Percentiles rank a stretch among this genome's conserved stretches.
These are phyloP conservation scores for Cercospora sp. DNA, from an alignment of 2,329 filamentous ascomycete genomes.

Conservation along the genomic window DNA sequence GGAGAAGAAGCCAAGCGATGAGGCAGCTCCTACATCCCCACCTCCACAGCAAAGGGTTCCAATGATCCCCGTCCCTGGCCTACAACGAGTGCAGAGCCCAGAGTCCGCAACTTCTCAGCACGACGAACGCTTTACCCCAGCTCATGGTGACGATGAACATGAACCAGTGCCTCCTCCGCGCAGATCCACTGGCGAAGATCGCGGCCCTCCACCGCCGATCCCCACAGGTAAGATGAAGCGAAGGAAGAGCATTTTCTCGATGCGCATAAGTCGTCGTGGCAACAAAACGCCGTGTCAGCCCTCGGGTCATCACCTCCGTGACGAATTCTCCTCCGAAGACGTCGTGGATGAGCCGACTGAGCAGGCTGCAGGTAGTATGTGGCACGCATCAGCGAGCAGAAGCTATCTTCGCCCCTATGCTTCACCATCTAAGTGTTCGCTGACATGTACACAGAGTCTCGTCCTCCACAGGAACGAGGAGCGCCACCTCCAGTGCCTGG, in stretches of 20 bases:
- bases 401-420: slow-evolving; percentile 3
- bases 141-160: slow-evolving; percentile 55
- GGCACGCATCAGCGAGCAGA: slow-evolving; percentile 18
- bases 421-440: slow-evolving; percentile 8
- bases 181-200: slow-evolving; percentile 41
- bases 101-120: slow-evolving; percentile 47
- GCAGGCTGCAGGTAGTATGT: slow-evolving; percentile 16
- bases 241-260: slow-evolving; percentile 13
- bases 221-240: slow-evolving; percentile 52
- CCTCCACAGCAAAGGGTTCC: slow-evolving; percentile 47
- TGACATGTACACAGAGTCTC: slow-evolving; percentile 23
- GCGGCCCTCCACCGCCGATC: slow-evolving; percentile 43
- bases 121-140: slow-evolving; percentile 40
- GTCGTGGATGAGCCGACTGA: slow-evolving; percentile 10
- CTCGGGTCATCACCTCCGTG: slow-evolving; percentile 9
- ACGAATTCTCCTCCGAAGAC: slow-evolving; percentile 16
- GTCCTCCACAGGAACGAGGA: slow-evolving; percentile 23
- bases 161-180: slow-evolving; percentile 45
- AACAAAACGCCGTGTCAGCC: slow-evolving; percentile 14
- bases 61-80: slow-evolving; percentile 59
- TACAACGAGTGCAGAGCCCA: slow-evolving; percentile 59
- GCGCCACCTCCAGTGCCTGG: slow-evolving; percentile 26
- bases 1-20: slow-evolving; percentile 42
- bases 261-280: slow-evolving; percentile 12
- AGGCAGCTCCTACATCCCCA: slow-evolving; percentile 29